Conservation (phyloP, 768 basidiomycete genomes). For the Amanita thiersii region DNA sequence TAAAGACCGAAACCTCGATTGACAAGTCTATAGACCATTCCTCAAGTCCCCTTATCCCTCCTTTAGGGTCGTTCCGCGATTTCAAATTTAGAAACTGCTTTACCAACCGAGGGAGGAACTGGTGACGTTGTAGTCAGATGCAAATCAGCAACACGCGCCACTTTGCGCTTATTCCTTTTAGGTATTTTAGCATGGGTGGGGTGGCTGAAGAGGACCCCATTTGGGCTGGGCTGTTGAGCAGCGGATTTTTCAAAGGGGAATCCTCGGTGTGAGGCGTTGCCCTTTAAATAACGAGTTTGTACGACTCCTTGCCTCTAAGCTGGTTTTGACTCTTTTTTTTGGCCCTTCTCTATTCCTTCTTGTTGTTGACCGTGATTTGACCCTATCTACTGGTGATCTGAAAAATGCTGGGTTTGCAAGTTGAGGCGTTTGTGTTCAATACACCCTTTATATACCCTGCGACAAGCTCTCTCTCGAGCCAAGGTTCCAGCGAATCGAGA, state of each 20-base stretch:
- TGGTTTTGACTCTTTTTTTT: background rate
- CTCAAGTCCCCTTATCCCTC: too few species aligned
- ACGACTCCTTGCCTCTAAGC: background rate
- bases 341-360: background rate
- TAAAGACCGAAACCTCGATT: conserved; percentile 6
- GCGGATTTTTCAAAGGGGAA: too few species aligned
- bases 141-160: conserved; percentile 6
- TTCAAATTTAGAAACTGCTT: too few species aligned
- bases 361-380: background rate
- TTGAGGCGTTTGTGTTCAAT: conserved; percentile 4
- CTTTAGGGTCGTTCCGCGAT: too few species aligned
- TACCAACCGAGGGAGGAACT: conserved; percentile 1
- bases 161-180: too few species aligned
- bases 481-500: background rate
- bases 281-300: too few species aligned
- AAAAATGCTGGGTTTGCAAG: conserved; percentile 3
- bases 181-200: background rate
- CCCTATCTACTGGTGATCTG: background rate
- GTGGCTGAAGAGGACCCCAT: too few species aligned
- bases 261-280: too few species aligned
- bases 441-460: too few species aligned
- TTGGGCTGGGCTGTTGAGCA: too few species aligned
- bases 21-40: conserved; percentile 3
- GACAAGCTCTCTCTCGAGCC: conserved; percentile 1
- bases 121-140: background rate